Conservation (phyloP, 164 flowering plant genomes). For the Aristolochia californica region DNA sequence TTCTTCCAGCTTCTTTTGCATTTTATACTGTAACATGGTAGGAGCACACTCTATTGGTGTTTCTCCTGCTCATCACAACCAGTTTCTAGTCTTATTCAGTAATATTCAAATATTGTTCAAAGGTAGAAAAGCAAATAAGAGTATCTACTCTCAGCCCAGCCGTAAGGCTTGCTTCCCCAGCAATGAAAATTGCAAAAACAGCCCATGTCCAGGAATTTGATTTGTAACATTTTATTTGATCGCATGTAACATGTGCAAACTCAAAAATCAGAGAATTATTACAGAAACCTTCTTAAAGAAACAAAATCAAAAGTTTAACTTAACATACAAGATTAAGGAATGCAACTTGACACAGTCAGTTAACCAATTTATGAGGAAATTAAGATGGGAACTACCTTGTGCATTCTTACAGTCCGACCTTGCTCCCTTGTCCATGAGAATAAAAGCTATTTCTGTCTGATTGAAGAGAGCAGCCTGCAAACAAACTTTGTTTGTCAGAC, state of each 20-base stretch:
- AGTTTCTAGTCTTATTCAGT: not conserved
- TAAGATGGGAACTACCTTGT: constrained; percentile 46
- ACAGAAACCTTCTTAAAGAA: not conserved
- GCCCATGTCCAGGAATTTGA: not conserved
- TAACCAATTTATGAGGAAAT: not conserved
- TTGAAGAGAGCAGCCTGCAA: constrained; percentile 89
- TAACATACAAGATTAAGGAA: not conserved
- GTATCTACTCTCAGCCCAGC: not conserved
- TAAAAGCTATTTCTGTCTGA: constrained; percentile 73
- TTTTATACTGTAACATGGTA: constrained; percentile 68
- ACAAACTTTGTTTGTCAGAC: constrained; percentile 2
- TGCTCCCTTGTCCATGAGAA: constrained; percentile 85
- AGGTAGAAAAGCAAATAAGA: not conserved
- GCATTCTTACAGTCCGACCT: constrained; percentile 62
- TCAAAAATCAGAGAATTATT: not conserved
- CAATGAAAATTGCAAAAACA: not conserved
- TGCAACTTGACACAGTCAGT: not conserved
- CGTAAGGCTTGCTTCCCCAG: not conserved
- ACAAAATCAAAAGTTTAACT: too few relatives aligned
- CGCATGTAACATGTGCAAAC: not conserved
- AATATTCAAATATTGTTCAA: not conserved
- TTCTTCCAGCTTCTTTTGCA: constrained; percentile 61
- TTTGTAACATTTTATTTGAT: not conserved
- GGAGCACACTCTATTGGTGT: constrained; percentile 94
- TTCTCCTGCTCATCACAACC: constrained; percentile 61